Evolutionary conservation across 192 early-diverging fungal species (phyloP).

Genomic region (Mortierella alpina): DNA sequence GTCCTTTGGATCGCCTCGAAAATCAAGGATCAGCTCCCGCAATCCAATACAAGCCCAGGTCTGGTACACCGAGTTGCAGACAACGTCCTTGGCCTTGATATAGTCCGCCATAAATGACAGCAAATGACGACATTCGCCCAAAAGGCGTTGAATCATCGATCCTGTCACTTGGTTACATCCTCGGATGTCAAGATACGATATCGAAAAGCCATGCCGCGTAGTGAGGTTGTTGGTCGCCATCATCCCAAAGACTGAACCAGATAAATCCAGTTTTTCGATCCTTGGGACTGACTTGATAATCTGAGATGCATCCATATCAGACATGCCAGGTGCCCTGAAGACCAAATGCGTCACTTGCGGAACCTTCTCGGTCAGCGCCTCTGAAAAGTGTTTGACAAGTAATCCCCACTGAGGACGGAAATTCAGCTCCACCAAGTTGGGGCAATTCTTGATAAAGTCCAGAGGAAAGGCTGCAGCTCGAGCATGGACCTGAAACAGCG

Average conservation of each 20-base stretch:
- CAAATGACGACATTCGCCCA: constrained; percentile 34
- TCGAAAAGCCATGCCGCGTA: constrained; percentile 5
- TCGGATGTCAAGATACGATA: constrained; percentile 27
- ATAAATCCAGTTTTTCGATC: constrained; percentile 26
- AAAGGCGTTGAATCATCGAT: constrained; percentile 26
- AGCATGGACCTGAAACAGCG: constrained; percentile 5
- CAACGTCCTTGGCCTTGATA: constrained; percentile 29
- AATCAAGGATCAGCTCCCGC: constrained; percentile 24
- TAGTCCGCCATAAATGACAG: constrained; percentile 15
- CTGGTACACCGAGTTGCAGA: constrained; percentile 32
- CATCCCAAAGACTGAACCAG: constrained; percentile 25
- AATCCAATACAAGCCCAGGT: constrained; percentile 36
- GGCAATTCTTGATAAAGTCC: constrained; percentile 29
- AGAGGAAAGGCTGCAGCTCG: constrained; percentile 7
- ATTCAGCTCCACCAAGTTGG: constrained; percentile 20
- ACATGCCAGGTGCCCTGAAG: background rate
- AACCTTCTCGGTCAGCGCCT: constrained; percentile 2
- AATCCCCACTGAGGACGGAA: constrained; percentile 12
- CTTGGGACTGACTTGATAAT: constrained; percentile 19
- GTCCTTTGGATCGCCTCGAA: constrained; percentile 25
- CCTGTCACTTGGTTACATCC: constrained; percentile 20
- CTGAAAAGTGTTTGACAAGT: constrained; percentile 1
- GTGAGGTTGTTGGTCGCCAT: constrained; percentile 37
- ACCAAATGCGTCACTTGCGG: constrained; percentile 14
- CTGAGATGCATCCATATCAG: constrained; percentile 6